These are phyloP conservation scores for Epichloe festucae DNA, from an alignment of 2,329 filamentous ascomycete genomes.

Conservation along the genomic window DNA sequence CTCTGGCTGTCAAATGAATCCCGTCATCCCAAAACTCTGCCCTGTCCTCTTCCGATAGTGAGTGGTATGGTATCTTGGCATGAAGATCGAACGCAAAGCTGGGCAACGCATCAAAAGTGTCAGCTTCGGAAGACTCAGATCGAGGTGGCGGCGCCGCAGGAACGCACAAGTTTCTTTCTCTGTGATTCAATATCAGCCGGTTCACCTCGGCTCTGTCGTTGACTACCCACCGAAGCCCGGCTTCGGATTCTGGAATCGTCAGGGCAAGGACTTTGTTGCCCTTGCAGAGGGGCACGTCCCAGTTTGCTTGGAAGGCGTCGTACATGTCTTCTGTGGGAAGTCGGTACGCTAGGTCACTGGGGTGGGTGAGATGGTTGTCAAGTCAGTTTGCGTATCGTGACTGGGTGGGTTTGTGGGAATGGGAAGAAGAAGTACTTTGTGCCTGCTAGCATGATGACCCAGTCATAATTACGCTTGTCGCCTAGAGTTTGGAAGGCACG, in stretches of 20 bases:
- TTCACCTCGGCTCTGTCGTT: conserved; percentile 35
- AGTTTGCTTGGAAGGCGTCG: conserved; percentile 34
- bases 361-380: not conserved
- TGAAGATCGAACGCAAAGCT: conserved; percentile 46
- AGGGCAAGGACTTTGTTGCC: conserved; percentile 47
- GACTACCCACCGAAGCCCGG: conserved; percentile 16
- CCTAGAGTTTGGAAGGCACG: conserved; percentile 6
- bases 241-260: conserved; percentile 43
- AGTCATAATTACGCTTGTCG: conserved; percentile 33
- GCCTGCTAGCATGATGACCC: conserved; percentile 50
- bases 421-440: conserved; percentile 35
- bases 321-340: conserved; percentile 30
- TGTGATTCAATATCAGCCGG: conserved; percentile 34
- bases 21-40: conserved; percentile 46
- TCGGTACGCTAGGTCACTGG: conserved; percentile 36
- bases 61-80: conserved; percentile 38
- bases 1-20: conserved; percentile 42
- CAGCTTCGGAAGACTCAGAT: no score
- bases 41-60: conserved; percentile 31
- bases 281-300: conserved; percentile 36
- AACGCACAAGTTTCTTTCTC: conserved; percentile 39
- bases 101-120: not conserved
- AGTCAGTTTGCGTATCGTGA: not conserved
- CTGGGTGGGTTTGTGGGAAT: not conserved
- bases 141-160: no score